Evolutionary conservation across 352 stramenopile species (phyloP), one percentile per base, ranked within the genome.

Genomic region (Phytopythium delawarense): DNA sequence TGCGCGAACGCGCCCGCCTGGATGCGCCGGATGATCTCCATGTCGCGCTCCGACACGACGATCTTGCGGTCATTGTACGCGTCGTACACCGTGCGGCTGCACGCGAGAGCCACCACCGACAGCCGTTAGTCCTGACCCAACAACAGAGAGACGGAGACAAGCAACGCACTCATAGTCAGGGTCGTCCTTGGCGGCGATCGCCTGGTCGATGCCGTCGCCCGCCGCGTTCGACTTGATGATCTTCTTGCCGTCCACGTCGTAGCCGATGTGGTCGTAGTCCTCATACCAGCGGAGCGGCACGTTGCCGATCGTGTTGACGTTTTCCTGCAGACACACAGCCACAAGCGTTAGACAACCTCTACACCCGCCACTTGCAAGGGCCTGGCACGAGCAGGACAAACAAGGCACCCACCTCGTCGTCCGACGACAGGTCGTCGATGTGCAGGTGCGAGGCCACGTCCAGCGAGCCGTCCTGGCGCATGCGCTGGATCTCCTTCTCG

Each of bases 201-300:
- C 76, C 50, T 86, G 84, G 70, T 98, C 94, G 63, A 98, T 94
- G 18, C 79, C 85, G 61, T 98, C 93, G 23, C 84, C 81, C 28
- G 75, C 79, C 2, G 79, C 65, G 57, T 97, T 96, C 40, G 86
- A 89, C 69, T 97, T 97, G 74, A 97, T 89, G 61, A 99, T 94
- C 72, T 98, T 98, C 65, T 97, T 87, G 39, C 98, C 98, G 48
- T 98, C 93, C 18, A 97, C 77, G 78, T 99, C 93, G 83, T 99
- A 99, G 57, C 98, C 98, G 73, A 99, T 98, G 81, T 99, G 97
- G 74, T 99, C 96, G 72, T 99, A 99, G 59, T 99, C 98, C 62
- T 99, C 97, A 68, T 99, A 99, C 98, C 97, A 99, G 59, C 99
- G 97, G 11, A 99, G 79, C 23, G 98, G 98, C 40, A 99, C 97